Evolutionary conservation across 305 asterid species (phyloP).

Genomic region (Fraxinus baroniana): DNA sequence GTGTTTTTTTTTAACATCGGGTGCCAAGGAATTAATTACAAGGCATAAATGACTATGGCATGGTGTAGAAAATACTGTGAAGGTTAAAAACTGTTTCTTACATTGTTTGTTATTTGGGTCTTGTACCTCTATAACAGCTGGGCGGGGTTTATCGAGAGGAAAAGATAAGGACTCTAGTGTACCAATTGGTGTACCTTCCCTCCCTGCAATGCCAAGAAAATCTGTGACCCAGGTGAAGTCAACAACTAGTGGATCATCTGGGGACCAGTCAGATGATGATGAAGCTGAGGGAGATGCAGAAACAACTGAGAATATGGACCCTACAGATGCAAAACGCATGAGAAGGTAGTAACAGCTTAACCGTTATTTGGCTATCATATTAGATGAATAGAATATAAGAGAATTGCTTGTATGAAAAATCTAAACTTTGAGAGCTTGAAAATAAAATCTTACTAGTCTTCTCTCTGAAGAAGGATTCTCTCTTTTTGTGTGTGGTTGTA

Average conservation of each 20-base stretch:
- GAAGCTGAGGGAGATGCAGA: conserved; percentile 87
- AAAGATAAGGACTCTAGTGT: conserved; percentile 60
- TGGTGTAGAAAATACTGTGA: background rate
- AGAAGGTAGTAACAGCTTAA: conserved; percentile 58
- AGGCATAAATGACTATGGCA: background rate
- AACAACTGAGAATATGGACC: conserved; percentile 53
- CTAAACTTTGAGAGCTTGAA: background rate
- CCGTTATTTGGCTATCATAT: conserved; percentile 2
- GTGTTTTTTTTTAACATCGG: background rate
- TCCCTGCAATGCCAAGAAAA: conserved; percentile 56
- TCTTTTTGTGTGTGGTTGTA: background rate
- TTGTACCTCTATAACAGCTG: conserved; percentile 42
- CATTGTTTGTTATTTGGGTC: conserved; percentile 16
- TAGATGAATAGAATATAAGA: background rate
- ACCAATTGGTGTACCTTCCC: conserved; percentile 62
- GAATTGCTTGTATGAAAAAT: background rate
- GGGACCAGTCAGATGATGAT: conserved; percentile 89
- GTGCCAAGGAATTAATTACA: background rate
- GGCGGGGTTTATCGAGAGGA: conserved; percentile 44
- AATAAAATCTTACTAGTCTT: background rate
- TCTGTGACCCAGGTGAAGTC: conserved; percentile 64
- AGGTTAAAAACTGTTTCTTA: background rate
- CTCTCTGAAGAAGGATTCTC: background rate
- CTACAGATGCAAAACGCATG: conserved; percentile 80
- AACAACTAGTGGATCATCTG: conserved; percentile 88